phyloP scores from a whole-genome alignment of 2,329 filamentous ascomycete genomes.

The Clarireedia paspali region DNA sequence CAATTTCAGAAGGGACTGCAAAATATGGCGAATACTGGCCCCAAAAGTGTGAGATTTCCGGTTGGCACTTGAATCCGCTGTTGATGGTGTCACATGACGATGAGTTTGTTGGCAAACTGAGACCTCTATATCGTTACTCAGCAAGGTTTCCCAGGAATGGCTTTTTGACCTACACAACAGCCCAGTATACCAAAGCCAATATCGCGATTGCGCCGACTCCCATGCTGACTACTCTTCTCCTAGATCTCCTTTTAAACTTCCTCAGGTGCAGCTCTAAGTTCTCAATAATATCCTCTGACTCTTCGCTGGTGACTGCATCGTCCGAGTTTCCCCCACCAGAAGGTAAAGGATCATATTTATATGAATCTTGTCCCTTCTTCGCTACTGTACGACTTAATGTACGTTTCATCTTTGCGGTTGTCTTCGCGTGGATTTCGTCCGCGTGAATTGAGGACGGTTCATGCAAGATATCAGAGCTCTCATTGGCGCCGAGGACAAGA shows the following conservation, averaged over 20 bases:
- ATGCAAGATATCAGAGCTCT: background rate
- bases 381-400: slow-evolving; percentile 6
- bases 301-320: slow-evolving; percentile 7
- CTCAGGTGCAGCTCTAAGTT: slow-evolving; percentile 16
- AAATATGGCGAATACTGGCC: slow-evolving; percentile 87
- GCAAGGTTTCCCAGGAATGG: background rate
- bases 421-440: background rate
- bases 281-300: slow-evolving; percentile 8
- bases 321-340: slow-evolving; percentile 3
- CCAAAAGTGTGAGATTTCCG: slow-evolving; percentile 44
- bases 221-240: slow-evolving; percentile 13
- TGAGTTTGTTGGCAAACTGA: slow-evolving; percentile 7
- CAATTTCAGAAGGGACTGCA: slow-evolving; percentile 60
- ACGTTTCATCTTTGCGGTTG: slow-evolving; percentile 11
- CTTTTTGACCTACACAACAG: slow-evolving; percentile 16
- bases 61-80: slow-evolving; percentile 27
- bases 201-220: slow-evolving; percentile 13
- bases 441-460: background rate
- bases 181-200: slow-evolving; percentile 20
- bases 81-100: slow-evolving; percentile 25
- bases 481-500: background rate
- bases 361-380: background rate
- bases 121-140: slow-evolving; percentile 13
- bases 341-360: slow-evolving; percentile 21
- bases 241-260: slow-evolving; percentile 15